Evolutionary conservation across 768 basidiomycete species (phyloP), one percentile per base, ranked within the genome.

Genomic region (Mycena galericulata): DNA sequence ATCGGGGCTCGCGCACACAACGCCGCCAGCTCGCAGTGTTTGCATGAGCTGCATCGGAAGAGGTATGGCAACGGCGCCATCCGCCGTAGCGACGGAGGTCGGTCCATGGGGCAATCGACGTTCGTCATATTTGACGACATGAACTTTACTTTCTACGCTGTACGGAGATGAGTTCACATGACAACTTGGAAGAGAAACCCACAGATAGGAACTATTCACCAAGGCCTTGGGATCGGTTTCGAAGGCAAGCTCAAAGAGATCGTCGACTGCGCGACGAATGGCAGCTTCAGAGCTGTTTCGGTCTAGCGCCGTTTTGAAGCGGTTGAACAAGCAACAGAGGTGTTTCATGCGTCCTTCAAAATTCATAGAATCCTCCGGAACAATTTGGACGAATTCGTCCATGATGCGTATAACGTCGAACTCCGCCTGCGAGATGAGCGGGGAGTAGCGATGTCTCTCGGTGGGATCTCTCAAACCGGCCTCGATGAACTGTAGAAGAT

Each of bases 241-340:
- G 34, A 60, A 60, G 7, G 46, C 58, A 17, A 60, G 46, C 24
- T 30, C 27, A 49, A 60, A 60, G 4, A 60, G 34, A 49, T 60
- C 46, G 32, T 60, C 58, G 14, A 60, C 30, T 24, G 45, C 58
- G 30, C 58, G 58, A 32, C 58, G 58, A 38, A 60, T 60, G 14
- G 45, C 58, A 15, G 58, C 45, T 38, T 49, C 58, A 12, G 32
- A 47, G 43, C n/a, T 36, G 34, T 30, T 32, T 38, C 58, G 58
- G 3, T 20, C 30, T 15, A 60, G 32, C 2, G 58, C 58, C 15
- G 7, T n/a, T 24, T 18, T 60, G n/a, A 60, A 60, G n/a, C 34
- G 58, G 34, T 60, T 60, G 34, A 22, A 60, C 30, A 36, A 10
- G 15, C 58, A 30, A 26, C 58, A 47, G 2, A 60, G 46, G 10